phyloP scores from a whole-genome alignment of 768 basidiomycete species.

The Amanita brunnescens region DNA sequence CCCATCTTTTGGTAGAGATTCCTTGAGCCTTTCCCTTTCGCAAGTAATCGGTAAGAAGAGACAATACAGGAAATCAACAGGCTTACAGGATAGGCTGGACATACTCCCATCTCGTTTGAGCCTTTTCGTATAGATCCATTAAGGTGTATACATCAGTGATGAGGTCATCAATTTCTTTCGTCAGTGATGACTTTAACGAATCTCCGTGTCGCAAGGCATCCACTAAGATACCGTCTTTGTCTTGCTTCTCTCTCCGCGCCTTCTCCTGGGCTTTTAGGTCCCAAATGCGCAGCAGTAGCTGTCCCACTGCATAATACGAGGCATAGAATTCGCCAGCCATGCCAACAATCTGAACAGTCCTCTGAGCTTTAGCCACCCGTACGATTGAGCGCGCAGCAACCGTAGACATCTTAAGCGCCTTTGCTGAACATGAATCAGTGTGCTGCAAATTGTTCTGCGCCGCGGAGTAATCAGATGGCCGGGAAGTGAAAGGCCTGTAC shows the following conservation, averaged over 20 bases:
- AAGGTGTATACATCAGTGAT: conserved; percentile 30
- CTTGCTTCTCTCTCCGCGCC: conserved; percentile 1
- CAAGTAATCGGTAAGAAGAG: not conserved
- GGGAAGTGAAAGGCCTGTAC: conserved; percentile 59
- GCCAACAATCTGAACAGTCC: conserved; percentile 35
- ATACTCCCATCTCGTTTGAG: conserved; percentile 26
- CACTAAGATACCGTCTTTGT: not conserved
- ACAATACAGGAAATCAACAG: too few relatives aligned
- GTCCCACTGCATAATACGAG: conserved; percentile 41
- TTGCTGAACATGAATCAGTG: not conserved
- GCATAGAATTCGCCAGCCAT: conserved; percentile 33
- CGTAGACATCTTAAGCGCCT: conserved; percentile 45
- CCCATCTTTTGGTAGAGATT: conserved; percentile 11
- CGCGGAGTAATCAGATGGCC: conserved; percentile 22
- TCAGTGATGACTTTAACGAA: conserved; percentile 26
- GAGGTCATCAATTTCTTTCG: conserved; percentile 24
- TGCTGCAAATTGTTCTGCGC: not conserved
- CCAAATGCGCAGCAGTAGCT: conserved; percentile 51
- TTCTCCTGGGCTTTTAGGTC: conserved; percentile 41
- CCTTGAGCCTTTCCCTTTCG: conserved; percentile 3
- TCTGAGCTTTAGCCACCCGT: conserved; percentile 46
- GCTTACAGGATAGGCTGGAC: conserved; percentile 25
- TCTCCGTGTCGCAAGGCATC: not conserved
- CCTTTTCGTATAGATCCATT: conserved; percentile 32
- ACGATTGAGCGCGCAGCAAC: conserved; percentile 54